Percentiles rank a stretch among this genome's conserved stretches.
These are phyloP conservation scores for Pichia kluyveri DNA, from an alignment of 805 yeast species.

Conservation along the genomic window DNA sequence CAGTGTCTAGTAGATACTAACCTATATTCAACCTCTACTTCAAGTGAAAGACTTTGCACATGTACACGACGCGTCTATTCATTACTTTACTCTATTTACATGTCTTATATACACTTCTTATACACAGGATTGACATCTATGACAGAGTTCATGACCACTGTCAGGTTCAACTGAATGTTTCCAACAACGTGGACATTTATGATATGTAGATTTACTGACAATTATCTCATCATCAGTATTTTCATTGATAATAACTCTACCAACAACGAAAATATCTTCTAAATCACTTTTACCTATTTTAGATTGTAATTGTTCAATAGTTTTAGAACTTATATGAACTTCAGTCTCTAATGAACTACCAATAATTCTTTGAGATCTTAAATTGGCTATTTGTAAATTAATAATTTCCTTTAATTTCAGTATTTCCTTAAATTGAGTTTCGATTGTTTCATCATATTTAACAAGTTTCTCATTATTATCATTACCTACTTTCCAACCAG, in stretches of 20 bases:
- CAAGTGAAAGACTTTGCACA: too few relatives aligned
- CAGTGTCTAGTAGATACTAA: background rate
- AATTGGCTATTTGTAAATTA: constrained; percentile 42
- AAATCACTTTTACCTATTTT: constrained; percentile 34
- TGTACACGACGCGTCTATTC: background rate
- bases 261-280: constrained; percentile 53
- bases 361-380: constrained; percentile 40
- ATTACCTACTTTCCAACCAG: constrained; percentile 28
- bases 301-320: constrained; percentile 8
- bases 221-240: constrained; percentile 15
- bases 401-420: constrained; percentile 41
- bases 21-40: too few relatives aligned
- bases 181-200: constrained; percentile 96
- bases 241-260: constrained; percentile 36
- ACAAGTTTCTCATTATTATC: constrained; percentile 12
- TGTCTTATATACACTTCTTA: background rate
- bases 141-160: constrained; percentile 47
- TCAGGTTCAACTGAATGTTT: constrained; percentile 43
- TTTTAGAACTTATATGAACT: constrained; percentile 27
- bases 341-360: constrained; percentile 54
- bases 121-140: constrained; percentile 38
- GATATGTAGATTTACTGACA: constrained; percentile 22
- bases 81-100: too few relatives aligned
- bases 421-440: constrained; percentile 35
- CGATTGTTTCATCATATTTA: constrained; percentile 19